Evolutionary conservation across 2,329 filamentous ascomycete species (phyloP), one percentile per base, ranked within the genome.

Genomic region (Spiromastix sp.): DNA sequence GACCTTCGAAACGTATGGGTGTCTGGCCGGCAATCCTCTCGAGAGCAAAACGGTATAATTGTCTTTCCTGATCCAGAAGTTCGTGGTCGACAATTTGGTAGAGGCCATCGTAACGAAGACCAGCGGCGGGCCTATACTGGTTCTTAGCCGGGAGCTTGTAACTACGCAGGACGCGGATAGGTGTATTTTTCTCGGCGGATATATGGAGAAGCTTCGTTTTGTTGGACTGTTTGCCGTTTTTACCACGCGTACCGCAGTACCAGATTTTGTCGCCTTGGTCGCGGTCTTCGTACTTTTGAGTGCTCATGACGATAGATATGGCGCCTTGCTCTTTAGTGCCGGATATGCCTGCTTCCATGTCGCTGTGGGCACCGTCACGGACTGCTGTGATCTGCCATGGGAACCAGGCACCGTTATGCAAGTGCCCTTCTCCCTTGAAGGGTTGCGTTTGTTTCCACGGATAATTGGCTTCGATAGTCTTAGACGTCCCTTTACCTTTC

Each of bases 51-150:
- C 58, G 51, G 45, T 69, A 61, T 13, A 62, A 58, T 2, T 60
- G 58, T n/a, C 56, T 62, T 9, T 48, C 44, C 3, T 44, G 21
- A 36, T 73, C 60, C 2, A 66, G 22, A 0, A 61, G 35, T 39
- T 64, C 48, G 31, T 56, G 57, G 2, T 39, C 47, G 0, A 52
- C 54, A 4, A 76, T 63, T 4, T 55, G 47, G 42, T 77, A 78
- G 0, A 77, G 48, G 0, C 73, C 74, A 48, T 77, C 72, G 34
- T 77, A 77, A 2, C 74, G 54, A n/a, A 71, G 57, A 0, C 72
- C 72, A 7, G 54, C 41, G 1, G 48, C 39, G 0, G 73, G 73
- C 0, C 65, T 56, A 35, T 63, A 71, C 0, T 37, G 41, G 12
- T 63, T 63, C 2, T 43, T 47, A 7, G 51, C 49, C 0, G 35